A percentile compares a stretch with the other conserved stretches of the same genome.
Evolutionary conservation across 2,329 filamentous ascomycete species (phyloP).

Genomic region (Grosmannia serpens): DNA sequence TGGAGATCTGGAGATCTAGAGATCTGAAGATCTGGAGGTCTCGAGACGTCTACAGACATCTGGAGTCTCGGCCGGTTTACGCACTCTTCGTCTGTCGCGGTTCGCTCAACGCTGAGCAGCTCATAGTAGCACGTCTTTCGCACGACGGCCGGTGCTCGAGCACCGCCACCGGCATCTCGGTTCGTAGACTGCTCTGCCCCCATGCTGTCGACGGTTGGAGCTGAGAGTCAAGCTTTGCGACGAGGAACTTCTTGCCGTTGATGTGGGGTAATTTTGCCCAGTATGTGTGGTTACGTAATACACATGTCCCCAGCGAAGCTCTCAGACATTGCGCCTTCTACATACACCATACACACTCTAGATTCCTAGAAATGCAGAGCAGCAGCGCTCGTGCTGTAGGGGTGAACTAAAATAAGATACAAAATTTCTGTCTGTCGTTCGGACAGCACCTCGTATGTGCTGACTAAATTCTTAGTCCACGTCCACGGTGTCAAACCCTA

Average conservation of each 20-base stretch:
- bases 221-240: not conserved
- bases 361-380: too few relatives aligned
- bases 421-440: too few relatives aligned
- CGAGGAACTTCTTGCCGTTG: not conserved
- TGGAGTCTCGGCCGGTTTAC: not conserved
- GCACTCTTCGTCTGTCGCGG: slow-evolving; percentile 72
- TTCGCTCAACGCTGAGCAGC: slow-evolving; percentile 60
- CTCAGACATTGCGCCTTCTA: too few relatives aligned
- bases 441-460: too few relatives aligned
- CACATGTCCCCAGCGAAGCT: not conserved
- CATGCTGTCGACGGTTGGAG: slow-evolving; percentile 23
- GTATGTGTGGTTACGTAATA: not conserved
- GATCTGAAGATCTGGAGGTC: not conserved
- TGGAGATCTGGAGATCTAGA: not conserved
- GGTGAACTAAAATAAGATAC: too few relatives aligned
- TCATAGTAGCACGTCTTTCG: slow-evolving; percentile 76
- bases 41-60: not conserved
- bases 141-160: slow-evolving; percentile 13
- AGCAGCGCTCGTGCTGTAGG: too few relatives aligned
- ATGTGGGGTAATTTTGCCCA: not conserved
- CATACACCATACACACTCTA: too few relatives aligned
- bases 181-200: slow-evolving; percentile 44
- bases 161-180: slow-evolving; percentile 16
- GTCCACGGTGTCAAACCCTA: too few relatives aligned
- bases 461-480: too few relatives aligned